Conservation (phyloP, 768 basidiomycete species). For the Sarcomyxa edulis region DNA sequence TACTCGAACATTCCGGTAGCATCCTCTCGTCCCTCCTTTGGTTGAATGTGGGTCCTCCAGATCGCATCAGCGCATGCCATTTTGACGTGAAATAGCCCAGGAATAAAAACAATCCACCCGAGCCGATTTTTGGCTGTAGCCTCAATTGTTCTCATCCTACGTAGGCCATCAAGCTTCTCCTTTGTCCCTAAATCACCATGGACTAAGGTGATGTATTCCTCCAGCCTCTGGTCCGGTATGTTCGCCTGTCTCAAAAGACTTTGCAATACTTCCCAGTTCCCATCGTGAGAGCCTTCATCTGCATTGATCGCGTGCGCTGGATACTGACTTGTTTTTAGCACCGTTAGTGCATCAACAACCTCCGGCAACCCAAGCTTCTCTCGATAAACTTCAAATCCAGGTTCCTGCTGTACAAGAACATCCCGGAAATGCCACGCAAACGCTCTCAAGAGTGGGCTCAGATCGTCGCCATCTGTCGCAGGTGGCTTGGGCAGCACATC, state of each 20-base stretch:
- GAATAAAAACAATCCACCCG: constrained; percentile 15
- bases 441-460: no score
- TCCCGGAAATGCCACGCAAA: no score
- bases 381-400: no score
- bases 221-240: not conserved
- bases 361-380: no score
- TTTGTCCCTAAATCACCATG: constrained; percentile 14
- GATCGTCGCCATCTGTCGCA: no score
- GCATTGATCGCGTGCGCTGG: no score
- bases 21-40: constrained; percentile 9
- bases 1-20: constrained; percentile 6
- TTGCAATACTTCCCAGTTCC: no score
- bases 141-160: not conserved
- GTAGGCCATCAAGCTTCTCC: constrained; percentile 2
- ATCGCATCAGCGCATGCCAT: constrained; percentile 21
- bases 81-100: constrained; percentile 22
- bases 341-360: no score
- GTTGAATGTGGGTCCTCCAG: constrained; percentile 17
- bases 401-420: no score
- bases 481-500: no score
- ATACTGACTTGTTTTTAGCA: no score
- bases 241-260: constrained; percentile 8
- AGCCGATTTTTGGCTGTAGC: constrained; percentile 4
- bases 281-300: no score
- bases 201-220: constrained; percentile 7